phyloP scores from a whole-genome alignment of 768 basidiomycete genomes.

The Termitomyces sp. region DNA sequence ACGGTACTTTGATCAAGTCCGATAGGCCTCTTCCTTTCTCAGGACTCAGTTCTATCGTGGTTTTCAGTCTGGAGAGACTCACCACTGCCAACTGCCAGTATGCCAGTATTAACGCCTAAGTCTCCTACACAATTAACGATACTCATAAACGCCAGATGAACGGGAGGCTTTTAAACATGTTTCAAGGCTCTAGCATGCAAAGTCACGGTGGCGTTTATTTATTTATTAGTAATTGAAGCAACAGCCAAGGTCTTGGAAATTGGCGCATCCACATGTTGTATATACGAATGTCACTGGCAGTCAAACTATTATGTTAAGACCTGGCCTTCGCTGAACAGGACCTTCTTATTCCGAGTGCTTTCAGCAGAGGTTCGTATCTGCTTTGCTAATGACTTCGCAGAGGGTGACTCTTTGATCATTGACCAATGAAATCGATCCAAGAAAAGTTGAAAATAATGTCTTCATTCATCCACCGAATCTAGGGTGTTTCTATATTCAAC shows the following conservation, averaged over 20 bases:
- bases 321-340: too few species aligned
- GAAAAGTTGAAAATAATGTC: neutral
- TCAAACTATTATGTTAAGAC: too few species aligned
- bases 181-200: neutral
- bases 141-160: neutral
- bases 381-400: too few species aligned
- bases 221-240: neutral
- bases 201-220: neutral
- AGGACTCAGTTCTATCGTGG: neutral
- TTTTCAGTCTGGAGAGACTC: neutral
- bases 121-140: neutral
- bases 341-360: too few species aligned
- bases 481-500: neutral
- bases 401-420: too few species aligned
- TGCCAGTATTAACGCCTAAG: too few species aligned
- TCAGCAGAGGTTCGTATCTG: too few species aligned
- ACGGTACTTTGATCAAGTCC: neutral
- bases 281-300: too few species aligned
- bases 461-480: neutral
- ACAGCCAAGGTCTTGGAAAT: neutral
- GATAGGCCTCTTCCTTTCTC: neutral
- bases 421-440: neutral
- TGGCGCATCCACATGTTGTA: neutral
- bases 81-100: too few species aligned
- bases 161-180: neutral